Evolutionary conservation across 805 yeast species (phyloP), one percentile per base, ranked within the genome.

Genomic region (Cyberlindnera japonica): DNA sequence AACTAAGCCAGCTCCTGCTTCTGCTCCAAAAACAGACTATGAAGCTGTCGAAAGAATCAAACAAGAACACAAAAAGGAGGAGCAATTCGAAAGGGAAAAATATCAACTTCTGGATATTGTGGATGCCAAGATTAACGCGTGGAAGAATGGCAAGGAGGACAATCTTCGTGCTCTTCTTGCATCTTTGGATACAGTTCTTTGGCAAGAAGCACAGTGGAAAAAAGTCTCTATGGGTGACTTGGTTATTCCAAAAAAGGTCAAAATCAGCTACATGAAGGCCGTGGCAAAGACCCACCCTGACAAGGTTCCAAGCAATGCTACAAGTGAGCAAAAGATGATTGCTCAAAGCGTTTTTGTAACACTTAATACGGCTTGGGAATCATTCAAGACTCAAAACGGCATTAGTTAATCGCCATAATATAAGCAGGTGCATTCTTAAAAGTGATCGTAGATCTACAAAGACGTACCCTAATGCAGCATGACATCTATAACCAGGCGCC

Each of bases 271-370:
- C 31, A 80, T 93, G 89, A 86, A 83, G 61, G 88, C 96, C 5
- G 87, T 93, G 50, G 81, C 97, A 0, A 74, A 79, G 37, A 95
- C 96, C 3, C 93, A 90, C 61, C 79, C 91, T 0, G 99, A 93
- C 61, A 93, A 93, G 60, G 66, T 90, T 18, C 68, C 78, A 6
- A 57, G 63, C n/a, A 61, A 63, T 17, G 76, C 82, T 2, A 66
- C 80, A 7, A 67, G 79, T 6, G 95, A 88, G 53, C 76, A 77
- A 41, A 81, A 83, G 57, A 75, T 91, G 81, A 71, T 91, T 33
- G 93, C 97, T 13, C 91, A 90, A 52, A 79, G 79, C 18, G 91
- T 91, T 0, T 93, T 93, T 57, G 83, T 89, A 28, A 71, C 80
- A 0, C 67, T 93, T 46, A 91, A 89, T 61, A 75, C 79, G 50